Evolutionary conservation across 73 alveolate species (phyloP).

Genomic region (Blepharisma japonicum): DNA sequence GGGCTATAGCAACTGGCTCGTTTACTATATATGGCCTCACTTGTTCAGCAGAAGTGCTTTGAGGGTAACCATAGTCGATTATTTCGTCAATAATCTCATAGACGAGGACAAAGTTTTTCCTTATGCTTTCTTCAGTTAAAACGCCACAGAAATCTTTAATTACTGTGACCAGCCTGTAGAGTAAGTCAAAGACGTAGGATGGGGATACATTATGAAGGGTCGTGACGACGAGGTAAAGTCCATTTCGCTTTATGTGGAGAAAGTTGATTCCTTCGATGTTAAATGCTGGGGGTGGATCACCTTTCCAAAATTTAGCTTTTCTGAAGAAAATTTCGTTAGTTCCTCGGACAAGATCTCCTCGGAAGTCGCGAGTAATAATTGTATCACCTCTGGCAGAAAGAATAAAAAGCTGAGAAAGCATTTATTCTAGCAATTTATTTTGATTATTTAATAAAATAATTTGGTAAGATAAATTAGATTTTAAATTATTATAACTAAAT

Average conservation of each 20-base stretch:
- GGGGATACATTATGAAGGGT: constrained; percentile 59
- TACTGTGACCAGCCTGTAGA: constrained; percentile 60
- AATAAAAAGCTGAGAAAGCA: constrained; percentile 59
- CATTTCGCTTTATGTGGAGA: constrained; percentile 57
- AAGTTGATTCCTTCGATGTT: constrained; percentile 65
- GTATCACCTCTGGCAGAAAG: constrained; percentile 71
- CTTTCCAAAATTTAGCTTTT: constrained; percentile 62
- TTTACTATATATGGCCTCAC: constrained; percentile 71
- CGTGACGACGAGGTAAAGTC: constrained; percentile 61
- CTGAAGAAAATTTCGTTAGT: constrained; percentile 61
- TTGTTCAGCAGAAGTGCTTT: constrained; percentile 64
- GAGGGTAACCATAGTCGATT: constrained; percentile 80
- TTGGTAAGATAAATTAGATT: too few species aligned
- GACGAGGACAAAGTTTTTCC: constrained; percentile 68
- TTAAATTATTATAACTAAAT: too few species aligned
- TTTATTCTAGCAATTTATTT: background rate
- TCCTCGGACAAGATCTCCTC: constrained; percentile 56
- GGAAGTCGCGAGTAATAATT: constrained; percentile 37
- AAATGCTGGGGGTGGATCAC: constrained; percentile 73
- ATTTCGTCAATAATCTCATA: constrained; percentile 81
- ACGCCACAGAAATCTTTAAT: constrained; percentile 72
- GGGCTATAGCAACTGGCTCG: constrained; percentile 61
- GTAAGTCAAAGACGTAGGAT: constrained; percentile 53
- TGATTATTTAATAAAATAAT: too few species aligned
- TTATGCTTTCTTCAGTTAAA: constrained; percentile 63